Conservation (phyloP, 805 yeast genomes). For the Metschnikowia anglica region DNA sequence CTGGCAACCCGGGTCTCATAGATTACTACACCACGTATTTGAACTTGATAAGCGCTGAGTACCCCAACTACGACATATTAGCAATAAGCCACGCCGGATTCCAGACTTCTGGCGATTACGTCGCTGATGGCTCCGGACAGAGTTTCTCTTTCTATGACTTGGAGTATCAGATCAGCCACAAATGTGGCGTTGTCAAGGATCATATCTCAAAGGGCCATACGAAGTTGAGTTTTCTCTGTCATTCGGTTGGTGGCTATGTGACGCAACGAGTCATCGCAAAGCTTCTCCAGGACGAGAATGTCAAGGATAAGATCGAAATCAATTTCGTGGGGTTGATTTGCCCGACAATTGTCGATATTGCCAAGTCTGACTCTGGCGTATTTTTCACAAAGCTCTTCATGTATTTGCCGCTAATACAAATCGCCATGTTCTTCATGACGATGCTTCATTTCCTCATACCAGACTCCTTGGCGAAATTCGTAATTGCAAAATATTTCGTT, state of each 20-base stretch:
- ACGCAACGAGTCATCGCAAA: slow-evolving; percentile 49
- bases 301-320: slow-evolving; percentile 29
- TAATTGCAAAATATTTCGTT: slow-evolving; percentile 25
- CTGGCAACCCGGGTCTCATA: slow-evolving; percentile 77
- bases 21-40: slow-evolving; percentile 62
- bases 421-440: slow-evolving; percentile 27
- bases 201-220: slow-evolving; percentile 21
- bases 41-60: slow-evolving; percentile 36
- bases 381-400: slow-evolving; percentile 26
- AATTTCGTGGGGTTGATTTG: slow-evolving; percentile 59
- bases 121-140: slow-evolving; percentile 14
- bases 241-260: slow-evolving; percentile 71
- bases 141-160: slow-evolving; percentile 36
- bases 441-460: slow-evolving; percentile 35
- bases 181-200: slow-evolving; percentile 47
- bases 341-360: slow-evolving; percentile 68
- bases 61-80: slow-evolving; percentile 51
- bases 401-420: slow-evolving; percentile 31
- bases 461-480: slow-evolving; percentile 21
- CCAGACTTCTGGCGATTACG: slow-evolving; percentile 32
- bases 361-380: slow-evolving; percentile 39
- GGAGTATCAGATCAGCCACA: slow-evolving; percentile 59
- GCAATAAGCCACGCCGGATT: slow-evolving; percentile 69
- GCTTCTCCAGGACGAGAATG: slow-evolving; percentile 24
- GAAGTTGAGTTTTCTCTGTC: slow-evolving; percentile 55